phyloP scores from a whole-genome alignment of 2,329 filamentous ascomycete genomes.

The Aspergillus latus region DNA sequence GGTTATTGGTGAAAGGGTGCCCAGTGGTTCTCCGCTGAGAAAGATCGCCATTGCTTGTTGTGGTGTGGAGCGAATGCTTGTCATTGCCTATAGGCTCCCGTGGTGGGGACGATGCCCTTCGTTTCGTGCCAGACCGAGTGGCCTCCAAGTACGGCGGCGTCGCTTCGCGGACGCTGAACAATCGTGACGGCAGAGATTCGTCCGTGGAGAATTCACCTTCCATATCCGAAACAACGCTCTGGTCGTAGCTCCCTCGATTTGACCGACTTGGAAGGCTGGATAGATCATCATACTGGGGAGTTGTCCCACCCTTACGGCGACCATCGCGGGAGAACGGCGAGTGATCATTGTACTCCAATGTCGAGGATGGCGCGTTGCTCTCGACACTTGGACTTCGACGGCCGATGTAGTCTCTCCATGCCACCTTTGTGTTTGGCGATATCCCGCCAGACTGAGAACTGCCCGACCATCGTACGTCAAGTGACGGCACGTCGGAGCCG shows the following conservation, averaged over 20 bases:
- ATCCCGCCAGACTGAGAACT: slow-evolving; percentile 43
- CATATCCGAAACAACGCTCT: slow-evolving; percentile 54
- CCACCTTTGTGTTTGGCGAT: slow-evolving; percentile 41
- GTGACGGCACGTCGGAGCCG: slow-evolving; percentile 31
- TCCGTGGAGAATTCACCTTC: slow-evolving; percentile 44
- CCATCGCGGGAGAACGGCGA: slow-evolving; percentile 34
- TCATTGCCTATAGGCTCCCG: slow-evolving; percentile 49
- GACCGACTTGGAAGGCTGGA: slow-evolving; percentile 52
- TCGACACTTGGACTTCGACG: slow-evolving; percentile 47
- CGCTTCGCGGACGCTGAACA: slow-evolving; percentile 41
- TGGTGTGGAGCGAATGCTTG: slow-evolving; percentile 34
- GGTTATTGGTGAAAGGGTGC: slow-evolving; percentile 56
- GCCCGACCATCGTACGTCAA: slow-evolving; percentile 41
- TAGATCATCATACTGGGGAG: slow-evolving; percentile 50
- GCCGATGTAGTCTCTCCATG: slow-evolving; percentile 44
- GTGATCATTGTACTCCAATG: slow-evolving; percentile 43
- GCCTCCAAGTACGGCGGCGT: slow-evolving; percentile 38
- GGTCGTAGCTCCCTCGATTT: slow-evolving; percentile 64
- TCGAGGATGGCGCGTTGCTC: slow-evolving; percentile 40
- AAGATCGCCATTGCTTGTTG: slow-evolving; percentile 50
- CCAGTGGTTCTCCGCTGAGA: slow-evolving; percentile 54
- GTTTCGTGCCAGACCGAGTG: slow-evolving; percentile 59
- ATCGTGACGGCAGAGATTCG: slow-evolving; percentile 36
- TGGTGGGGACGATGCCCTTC: slow-evolving; percentile 64
- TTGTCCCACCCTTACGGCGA: slow-evolving; percentile 52